Evolutionary conservation across 2,329 filamentous ascomycete species (phyloP).

Genomic region (Botrytis cinerea): DNA sequence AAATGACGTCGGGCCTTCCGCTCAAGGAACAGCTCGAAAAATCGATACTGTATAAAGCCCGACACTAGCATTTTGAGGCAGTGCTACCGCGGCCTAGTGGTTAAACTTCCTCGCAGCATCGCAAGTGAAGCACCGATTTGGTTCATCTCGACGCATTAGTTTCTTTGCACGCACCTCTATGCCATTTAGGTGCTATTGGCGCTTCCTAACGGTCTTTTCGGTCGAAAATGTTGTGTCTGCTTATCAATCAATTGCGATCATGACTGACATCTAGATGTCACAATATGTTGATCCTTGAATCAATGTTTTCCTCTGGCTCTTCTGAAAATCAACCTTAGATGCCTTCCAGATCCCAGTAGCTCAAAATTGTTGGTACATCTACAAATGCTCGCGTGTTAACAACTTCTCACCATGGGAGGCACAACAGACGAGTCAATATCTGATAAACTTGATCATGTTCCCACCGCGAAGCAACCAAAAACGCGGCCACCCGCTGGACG

Average conservation of each 20-base stretch:
- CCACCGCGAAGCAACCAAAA: slow-evolving; percentile 43
- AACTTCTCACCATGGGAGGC: neutral
- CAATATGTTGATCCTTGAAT: neutral
- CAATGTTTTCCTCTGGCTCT: neutral
- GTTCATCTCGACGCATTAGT: neutral
- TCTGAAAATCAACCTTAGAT: neutral
- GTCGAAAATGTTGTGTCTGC: neutral
- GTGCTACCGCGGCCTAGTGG: neutral
- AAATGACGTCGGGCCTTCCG: neutral
- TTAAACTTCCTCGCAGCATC: neutral
- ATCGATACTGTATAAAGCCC: neutral
- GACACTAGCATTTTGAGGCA: neutral
- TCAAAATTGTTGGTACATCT: neutral
- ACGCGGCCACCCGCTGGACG: slow-evolving; percentile 49
- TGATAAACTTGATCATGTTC: slow-evolving; percentile 7
- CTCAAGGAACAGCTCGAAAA: neutral
- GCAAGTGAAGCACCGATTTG: neutral
- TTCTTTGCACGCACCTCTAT: neutral
- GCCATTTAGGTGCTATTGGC: neutral
- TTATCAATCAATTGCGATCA: neutral
- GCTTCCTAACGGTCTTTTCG: neutral
- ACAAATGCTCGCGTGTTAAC: neutral
- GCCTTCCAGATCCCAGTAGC: neutral
- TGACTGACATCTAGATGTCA: neutral
- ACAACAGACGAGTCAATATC: neutral